Evolutionary conservation across 345 rosid genomes (phyloP).

Genomic region (Erodium maritimum): DNA sequence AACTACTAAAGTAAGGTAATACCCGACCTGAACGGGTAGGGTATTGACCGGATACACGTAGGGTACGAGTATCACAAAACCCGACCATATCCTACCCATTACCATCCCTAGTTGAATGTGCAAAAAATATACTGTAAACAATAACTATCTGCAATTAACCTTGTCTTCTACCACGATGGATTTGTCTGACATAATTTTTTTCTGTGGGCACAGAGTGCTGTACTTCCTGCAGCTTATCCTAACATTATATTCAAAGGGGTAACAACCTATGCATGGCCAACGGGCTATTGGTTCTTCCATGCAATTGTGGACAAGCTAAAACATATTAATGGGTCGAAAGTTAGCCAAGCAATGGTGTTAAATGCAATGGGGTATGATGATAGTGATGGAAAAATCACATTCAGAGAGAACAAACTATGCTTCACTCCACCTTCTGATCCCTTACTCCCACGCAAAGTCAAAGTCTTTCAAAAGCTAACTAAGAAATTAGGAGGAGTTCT

Average conservation of each 20-base stretch:
- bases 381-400: slow-evolving; percentile 23
- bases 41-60: too few species aligned
- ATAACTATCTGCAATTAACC: too few species aligned
- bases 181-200: not conserved
- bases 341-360: slow-evolving; percentile 24
- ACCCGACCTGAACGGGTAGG: too few species aligned
- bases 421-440: slow-evolving; percentile 27
- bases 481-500: slow-evolving; percentile 34
- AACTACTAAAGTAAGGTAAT: too few species aligned
- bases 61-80: too few species aligned
- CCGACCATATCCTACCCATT: too few species aligned
- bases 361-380: slow-evolving; percentile 32
- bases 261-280: slow-evolving; percentile 30
- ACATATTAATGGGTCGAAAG: slow-evolving; percentile 12
- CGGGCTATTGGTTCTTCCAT: slow-evolving; percentile 26
- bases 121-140: too few species aligned
- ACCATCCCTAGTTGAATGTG: too few species aligned
- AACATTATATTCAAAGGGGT: slow-evolving; percentile 30
- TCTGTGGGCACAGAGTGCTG: slow-evolving; percentile 20
- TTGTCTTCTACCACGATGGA: too few species aligned
- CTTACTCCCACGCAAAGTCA: slow-evolving; percentile 19
- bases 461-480: slow-evolving; percentile 28
- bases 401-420: slow-evolving; percentile 17
- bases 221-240: slow-evolving; percentile 35
- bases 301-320: slow-evolving; percentile 27